Evolutionary conservation across 1,139 yeast genomes (phyloP).

Genomic region (Lodderomyces pseudojiufengensis): DNA sequence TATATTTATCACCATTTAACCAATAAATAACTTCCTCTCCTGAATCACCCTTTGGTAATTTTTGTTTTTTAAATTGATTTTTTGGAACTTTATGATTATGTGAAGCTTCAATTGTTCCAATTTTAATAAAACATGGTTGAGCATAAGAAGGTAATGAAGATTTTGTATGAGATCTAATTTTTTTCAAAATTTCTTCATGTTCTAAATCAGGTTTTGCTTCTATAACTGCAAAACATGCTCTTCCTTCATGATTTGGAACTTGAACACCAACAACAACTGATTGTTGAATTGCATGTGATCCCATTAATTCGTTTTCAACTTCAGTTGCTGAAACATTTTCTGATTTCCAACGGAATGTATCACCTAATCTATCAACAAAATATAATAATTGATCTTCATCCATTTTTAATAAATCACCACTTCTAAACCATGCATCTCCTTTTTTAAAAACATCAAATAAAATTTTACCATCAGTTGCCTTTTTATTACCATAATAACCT

Average conservation of each 20-base stretch:
- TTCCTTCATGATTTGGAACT: slow-evolving; percentile 87
- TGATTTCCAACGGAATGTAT: slow-evolving; percentile 95
- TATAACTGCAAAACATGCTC: slow-evolving; percentile 87
- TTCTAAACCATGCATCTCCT: slow-evolving; percentile 91
- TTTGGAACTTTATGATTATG: slow-evolving; percentile 89
- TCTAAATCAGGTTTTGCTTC: slow-evolving; percentile 43
- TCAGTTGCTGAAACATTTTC: slow-evolving; percentile 94
- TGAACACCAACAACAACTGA: slow-evolving; percentile 86
- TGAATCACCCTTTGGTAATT: slow-evolving; percentile 66
- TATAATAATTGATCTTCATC: slow-evolving; percentile 71
- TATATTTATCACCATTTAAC: slow-evolving; percentile 57
- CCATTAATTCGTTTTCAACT: slow-evolving; percentile 73
- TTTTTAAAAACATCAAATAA: slow-evolving; percentile 67
- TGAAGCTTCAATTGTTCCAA: slow-evolving; percentile 58
- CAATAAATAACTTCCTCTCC: slow-evolving; percentile 67
- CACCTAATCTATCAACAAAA: slow-evolving; percentile 92
- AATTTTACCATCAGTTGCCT: slow-evolving; percentile 76
- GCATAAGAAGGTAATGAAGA: slow-evolving; percentile 78
- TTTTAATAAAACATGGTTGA: slow-evolving; percentile 76
- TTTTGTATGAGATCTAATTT: slow-evolving; percentile 33
- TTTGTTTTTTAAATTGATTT: slow-evolving; percentile 70
- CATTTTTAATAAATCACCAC: slow-evolving; percentile 76
- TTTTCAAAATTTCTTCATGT: slow-evolving; percentile 28
- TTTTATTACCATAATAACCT: slow-evolving; percentile 80
- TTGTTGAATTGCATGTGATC: slow-evolving; percentile 54